Evolutionary conservation across 345 rosid genomes (phyloP).

Genomic region (Populus simonii): DNA sequence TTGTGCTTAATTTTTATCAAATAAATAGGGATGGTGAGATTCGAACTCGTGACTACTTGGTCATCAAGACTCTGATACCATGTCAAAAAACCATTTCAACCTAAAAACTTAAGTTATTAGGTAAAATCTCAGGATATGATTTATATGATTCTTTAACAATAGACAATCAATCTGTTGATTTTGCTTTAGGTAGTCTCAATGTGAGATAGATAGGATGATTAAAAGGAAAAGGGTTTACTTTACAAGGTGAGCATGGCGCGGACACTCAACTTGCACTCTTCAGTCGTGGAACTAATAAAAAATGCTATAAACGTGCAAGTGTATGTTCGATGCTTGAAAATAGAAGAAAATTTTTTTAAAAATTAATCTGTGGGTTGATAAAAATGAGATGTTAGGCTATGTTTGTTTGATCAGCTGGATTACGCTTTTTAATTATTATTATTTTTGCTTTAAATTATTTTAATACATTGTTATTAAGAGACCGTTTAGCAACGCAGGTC

Average conservation of each 20-base stretch:
- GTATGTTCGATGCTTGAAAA: not conserved
- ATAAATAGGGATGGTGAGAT: too few species aligned
- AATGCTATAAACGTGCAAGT: not conserved
- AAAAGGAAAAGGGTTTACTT: not conserved
- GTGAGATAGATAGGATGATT: not conserved
- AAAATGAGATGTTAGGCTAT: too few species aligned
- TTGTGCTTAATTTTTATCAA: too few species aligned
- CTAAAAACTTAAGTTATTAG: too few species aligned
- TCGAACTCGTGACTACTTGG: too few species aligned
- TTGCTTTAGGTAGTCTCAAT: not conserved
- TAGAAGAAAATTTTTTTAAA: not conserved
- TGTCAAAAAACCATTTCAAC: too few species aligned
- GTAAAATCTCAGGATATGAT: too few species aligned
- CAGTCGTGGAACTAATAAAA: not conserved
- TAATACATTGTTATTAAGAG: too few species aligned
- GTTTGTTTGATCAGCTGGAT: not conserved
- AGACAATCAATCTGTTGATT: not conserved
- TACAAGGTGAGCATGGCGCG: not conserved
- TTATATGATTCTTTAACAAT: too few species aligned
- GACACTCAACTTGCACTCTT: not conserved
- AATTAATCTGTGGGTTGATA: not conserved
- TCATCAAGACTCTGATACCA: too few species aligned
- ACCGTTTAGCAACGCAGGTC: fast-evolving
- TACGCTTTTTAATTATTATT: too few species aligned
- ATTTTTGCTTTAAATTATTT: too few species aligned